Evolutionary conservation across 179 eudicot species (phyloP).

Genomic region (Sideroxylon spinosum): DNA sequence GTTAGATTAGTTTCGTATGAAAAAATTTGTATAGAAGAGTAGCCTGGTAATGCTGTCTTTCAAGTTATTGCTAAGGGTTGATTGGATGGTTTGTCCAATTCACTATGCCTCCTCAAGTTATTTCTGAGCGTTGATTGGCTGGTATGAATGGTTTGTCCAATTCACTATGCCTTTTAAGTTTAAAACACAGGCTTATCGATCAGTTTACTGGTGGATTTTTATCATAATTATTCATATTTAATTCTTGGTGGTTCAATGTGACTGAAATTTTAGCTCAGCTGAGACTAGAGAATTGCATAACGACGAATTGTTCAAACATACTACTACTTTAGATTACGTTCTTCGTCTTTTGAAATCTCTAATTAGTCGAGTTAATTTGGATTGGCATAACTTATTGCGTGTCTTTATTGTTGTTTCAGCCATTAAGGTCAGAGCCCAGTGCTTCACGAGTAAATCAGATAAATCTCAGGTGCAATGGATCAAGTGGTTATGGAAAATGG

Average conservation of each 20-base stretch:
- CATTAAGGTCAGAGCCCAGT: neutral
- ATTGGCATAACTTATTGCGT: neutral
- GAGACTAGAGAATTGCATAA: neutral
- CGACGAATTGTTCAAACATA: neutral
- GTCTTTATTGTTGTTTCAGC: slow-evolving; percentile 1
- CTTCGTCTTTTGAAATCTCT: neutral
- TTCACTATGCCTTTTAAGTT: neutral
- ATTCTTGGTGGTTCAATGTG: neutral
- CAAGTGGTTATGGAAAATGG: slow-evolving; percentile 36
- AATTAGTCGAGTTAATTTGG: neutral
- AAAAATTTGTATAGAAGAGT: neutral
- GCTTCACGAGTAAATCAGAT: neutral
- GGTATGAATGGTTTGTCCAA: neutral
- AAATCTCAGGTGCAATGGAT: slow-evolving; percentile 24
- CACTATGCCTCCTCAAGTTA: neutral
- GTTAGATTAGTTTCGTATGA: neutral
- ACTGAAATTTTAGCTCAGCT: slow-evolving; percentile 1
- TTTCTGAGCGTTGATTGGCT: neutral
- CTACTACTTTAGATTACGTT: neutral
- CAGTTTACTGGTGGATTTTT: neutral
- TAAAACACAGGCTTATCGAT: neutral
- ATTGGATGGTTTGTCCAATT: neutral
- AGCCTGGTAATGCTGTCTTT: neutral
- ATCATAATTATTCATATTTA: neutral
- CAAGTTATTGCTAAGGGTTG: neutral